These are phyloP conservation scores for Arachnomyces sp. DNA, from an alignment of 2,329 filamentous ascomycete species.

Conservation along the genomic window DNA sequence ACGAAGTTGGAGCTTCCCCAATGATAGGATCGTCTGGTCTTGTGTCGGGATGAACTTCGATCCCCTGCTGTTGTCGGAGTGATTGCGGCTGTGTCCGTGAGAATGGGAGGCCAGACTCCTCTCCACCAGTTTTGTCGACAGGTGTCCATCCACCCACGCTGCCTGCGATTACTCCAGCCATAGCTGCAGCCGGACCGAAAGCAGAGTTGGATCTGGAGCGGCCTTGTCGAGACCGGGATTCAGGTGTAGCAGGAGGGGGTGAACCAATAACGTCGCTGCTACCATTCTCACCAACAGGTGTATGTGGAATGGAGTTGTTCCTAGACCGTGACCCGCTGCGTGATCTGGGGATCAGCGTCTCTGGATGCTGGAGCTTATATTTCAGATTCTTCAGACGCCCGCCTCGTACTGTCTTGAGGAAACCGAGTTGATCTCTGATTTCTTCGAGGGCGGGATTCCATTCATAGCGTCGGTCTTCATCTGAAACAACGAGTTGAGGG, in stretches of 20 bases:
- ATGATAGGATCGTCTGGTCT: slow-evolving; percentile 39
- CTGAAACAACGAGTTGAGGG: slow-evolving; percentile 38
- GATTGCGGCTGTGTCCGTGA: slow-evolving; percentile 28
- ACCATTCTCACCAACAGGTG: slow-evolving; percentile 45
- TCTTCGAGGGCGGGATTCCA: slow-evolving; percentile 58
- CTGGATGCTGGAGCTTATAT: slow-evolving; percentile 55
- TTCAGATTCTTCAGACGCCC: slow-evolving; percentile 54
- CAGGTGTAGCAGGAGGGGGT: slow-evolving; percentile 46
- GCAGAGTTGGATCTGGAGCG: slow-evolving; percentile 53
- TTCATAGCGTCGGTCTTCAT: slow-evolving; percentile 40
- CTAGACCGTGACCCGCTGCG: slow-evolving; percentile 35
- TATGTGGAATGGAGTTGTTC: slow-evolving; percentile 45
- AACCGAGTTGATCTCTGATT: slow-evolving; percentile 56
- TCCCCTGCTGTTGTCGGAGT: slow-evolving; percentile 34
- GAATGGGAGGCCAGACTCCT: slow-evolving; percentile 24
- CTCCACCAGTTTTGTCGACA: slow-evolving; percentile 40
- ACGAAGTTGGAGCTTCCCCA: slow-evolving; percentile 24
- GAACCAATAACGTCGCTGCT: slow-evolving; percentile 18
- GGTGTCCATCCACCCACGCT: slow-evolving; percentile 59
- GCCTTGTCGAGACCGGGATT: slow-evolving; percentile 41
- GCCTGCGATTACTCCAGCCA: slow-evolving; percentile 60
- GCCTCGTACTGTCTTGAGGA: slow-evolving; percentile 57
- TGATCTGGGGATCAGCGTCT: slow-evolving; percentile 37
- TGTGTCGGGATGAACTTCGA: slow-evolving; percentile 42
- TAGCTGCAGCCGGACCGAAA: slow-evolving; percentile 55